Base-by-base conservation (phyloP, 228 moss, liverwort and hornwort genomes). In the Sphagnum magellanicum region DNA sequence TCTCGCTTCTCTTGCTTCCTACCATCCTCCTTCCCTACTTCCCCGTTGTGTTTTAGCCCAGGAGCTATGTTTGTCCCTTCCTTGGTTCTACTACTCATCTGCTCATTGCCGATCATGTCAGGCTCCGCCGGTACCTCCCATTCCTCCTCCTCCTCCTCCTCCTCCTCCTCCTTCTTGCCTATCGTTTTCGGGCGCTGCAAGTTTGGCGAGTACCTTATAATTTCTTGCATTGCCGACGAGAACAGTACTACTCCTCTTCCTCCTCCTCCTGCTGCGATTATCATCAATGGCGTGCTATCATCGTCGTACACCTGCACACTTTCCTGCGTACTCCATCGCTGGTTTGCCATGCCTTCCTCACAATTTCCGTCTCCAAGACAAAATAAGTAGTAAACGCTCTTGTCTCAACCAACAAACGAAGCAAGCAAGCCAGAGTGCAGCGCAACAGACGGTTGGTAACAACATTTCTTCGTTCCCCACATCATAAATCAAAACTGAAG, bases 151-250 rank as follows among this genome's bases (percentile, higher is more conserved):
- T 32, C 32, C 32, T 32, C 17, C 17, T 59, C 60, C 69, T 51
- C 15, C 77, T 53, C 59, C 64, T 1, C 32, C 15, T 63, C 72
- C 47, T 66, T 63, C 66, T 66, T 73, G 32, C 79, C 67, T 6
- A 59, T 63, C 4, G 48, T 52, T 63, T 73, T 77, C 13, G 68
- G 59, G 71, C 85, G 79, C 32, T 32, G 32, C 32, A 32, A 32
- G 32, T 32, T 32, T 71, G 85, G 85, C 49, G 85, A 85, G 63
- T 79, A 61, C 8, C 66, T 76, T 50, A 75, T 82, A 66, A 77
- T 71, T 77, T 85, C 85, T 79, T 81, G 81, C 75, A 79, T 79
- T 67, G 69, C 73, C 16, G 75, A 75, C 68, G 78, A 69, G 53
- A 78, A 71, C 17, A 79, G 68, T 9, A 77, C 79, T 32, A 32